Conservation (phyloP, 371 early-diverging fungal genomes). For the Thermomucor indicae-seudaticae region DNA sequence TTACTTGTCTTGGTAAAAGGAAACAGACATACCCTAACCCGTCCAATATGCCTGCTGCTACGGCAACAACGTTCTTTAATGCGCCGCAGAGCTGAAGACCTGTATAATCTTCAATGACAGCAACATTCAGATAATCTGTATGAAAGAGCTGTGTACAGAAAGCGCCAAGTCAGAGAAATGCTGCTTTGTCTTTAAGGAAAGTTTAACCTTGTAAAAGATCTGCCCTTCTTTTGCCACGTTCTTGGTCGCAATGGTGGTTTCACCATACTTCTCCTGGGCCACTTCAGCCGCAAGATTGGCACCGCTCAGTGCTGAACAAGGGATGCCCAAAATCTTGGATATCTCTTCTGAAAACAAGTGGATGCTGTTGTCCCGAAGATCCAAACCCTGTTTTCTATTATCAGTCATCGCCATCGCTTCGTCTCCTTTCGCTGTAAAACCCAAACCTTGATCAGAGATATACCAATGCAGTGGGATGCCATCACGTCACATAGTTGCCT, state of each 20-base stretch:
- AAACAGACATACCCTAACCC: slow-evolving; percentile 74
- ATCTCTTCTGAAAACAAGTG: slow-evolving; percentile 16
- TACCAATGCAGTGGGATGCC: slow-evolving; percentile 67
- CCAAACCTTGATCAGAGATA: slow-evolving; percentile 80
- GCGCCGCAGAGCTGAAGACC: slow-evolving; percentile 98
- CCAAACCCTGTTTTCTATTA: slow-evolving; percentile 15
- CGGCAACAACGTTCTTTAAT: slow-evolving; percentile 95
- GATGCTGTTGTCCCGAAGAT: slow-evolving; percentile 17
- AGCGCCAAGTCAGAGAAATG: neutral
- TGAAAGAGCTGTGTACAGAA: slow-evolving; percentile 21
- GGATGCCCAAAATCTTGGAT: slow-evolving; percentile 50
- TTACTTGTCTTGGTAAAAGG: neutral
- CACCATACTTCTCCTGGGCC: slow-evolving; percentile 87
- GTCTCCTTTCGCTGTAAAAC: neutral
- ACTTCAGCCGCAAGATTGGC: slow-evolving; percentile 98
- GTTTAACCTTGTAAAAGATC: slow-evolving; percentile 52
- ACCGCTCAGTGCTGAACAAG: slow-evolving; percentile 84
- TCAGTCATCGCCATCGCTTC: neutral
- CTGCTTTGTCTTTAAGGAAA: neutral
- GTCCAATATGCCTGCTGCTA: slow-evolving; percentile 95
- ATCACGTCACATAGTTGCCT: slow-evolving; percentile 27
- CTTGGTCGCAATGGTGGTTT: slow-evolving; percentile 85
- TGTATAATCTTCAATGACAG: slow-evolving; percentile 77
- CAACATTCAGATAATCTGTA: slow-evolving; percentile 75
- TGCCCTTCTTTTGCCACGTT: slow-evolving; percentile 64